Conservation (phyloP, 139 green algal species). For the Chlorella sp. region DNA sequence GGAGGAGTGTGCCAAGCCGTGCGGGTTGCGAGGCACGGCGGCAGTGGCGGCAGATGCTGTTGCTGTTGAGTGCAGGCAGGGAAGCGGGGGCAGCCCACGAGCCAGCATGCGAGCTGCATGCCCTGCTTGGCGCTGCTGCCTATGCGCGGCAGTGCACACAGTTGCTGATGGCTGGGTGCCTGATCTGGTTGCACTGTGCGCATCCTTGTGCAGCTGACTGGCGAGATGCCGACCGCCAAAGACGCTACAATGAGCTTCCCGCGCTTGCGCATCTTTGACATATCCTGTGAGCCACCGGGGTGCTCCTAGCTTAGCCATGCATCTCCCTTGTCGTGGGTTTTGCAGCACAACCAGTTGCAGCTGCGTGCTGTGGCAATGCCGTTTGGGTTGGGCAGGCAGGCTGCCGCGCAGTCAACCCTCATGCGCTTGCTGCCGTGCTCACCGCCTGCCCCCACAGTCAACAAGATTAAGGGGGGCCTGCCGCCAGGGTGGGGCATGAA, state of each 20-base stretch:
- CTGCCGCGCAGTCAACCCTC: neutral
- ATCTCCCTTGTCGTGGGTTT: too few relatives aligned
- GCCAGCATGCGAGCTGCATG: too few relatives aligned
- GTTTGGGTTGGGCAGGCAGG: neutral
- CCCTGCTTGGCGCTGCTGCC: too few relatives aligned
- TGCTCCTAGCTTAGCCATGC: neutral
- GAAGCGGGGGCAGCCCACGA: too few relatives aligned
- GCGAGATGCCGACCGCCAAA: neutral
- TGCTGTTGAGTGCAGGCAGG: too few relatives aligned
- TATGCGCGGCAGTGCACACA: too few relatives aligned
- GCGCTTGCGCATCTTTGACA: neutral
- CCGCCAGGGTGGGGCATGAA: neutral
- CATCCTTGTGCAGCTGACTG: neutral
- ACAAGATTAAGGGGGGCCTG: constrained; percentile 1
- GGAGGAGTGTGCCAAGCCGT: too few relatives aligned
- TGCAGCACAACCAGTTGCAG: neutral
- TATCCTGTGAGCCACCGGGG: constrained; percentile 5
- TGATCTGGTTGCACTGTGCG: too few relatives aligned
- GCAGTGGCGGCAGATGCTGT: too few relatives aligned
- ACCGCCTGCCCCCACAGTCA: neutral
- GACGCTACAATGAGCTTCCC: neutral
- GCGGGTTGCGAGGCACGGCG: too few relatives aligned
- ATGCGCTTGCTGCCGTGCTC: neutral
- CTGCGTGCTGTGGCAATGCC: neutral
- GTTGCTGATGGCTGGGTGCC: too few relatives aligned